Percentiles rank a stretch among this genome's conserved stretches.
Evolutionary conservation across 78 protist species (phyloP).

Genomic region (Reticulomyxa filosa): DNA sequence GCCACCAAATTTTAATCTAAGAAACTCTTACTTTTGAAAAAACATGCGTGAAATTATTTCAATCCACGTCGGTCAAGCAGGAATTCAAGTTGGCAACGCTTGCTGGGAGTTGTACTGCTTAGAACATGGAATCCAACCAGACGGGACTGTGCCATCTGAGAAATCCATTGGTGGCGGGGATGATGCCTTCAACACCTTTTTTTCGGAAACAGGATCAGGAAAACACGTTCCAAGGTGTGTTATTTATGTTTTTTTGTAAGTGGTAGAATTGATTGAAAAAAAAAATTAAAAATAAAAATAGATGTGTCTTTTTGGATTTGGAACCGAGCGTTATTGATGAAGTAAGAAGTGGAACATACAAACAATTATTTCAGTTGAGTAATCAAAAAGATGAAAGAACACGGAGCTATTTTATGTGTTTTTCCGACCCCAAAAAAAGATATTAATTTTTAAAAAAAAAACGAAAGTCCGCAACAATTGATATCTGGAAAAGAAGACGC

Average conservation of each 20-base stretch:
- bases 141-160: conserved; percentile 49
- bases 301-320: conserved; percentile 73
- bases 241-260: too few species aligned
- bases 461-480: conserved; percentile 94
- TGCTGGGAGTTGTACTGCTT: conserved; percentile 11
- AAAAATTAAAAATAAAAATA: too few species aligned
- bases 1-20: too few species aligned
- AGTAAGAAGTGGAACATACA: conserved; percentile 63
- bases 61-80: conserved; percentile 9
- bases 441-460: too few species aligned
- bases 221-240: conserved; percentile 87
- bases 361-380: conserved; percentile 68
- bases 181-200: conserved; percentile 44
- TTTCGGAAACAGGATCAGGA: conserved; percentile 51
- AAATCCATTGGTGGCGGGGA: conserved; percentile 42
- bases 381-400: too few species aligned
- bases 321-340: conserved; percentile 81
- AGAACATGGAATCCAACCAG: conserved; percentile 80
- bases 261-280: too few species aligned
- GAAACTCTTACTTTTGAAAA: too few species aligned
- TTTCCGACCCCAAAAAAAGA: too few species aligned
- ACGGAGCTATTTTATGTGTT: too few species aligned
- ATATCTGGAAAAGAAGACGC: conserved; percentile 96
- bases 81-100: background rate
- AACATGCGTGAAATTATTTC: conserved; percentile 13